Conservation (phyloP, 148 eudicot species). For the Dianthus caryophyllus region DNA sequence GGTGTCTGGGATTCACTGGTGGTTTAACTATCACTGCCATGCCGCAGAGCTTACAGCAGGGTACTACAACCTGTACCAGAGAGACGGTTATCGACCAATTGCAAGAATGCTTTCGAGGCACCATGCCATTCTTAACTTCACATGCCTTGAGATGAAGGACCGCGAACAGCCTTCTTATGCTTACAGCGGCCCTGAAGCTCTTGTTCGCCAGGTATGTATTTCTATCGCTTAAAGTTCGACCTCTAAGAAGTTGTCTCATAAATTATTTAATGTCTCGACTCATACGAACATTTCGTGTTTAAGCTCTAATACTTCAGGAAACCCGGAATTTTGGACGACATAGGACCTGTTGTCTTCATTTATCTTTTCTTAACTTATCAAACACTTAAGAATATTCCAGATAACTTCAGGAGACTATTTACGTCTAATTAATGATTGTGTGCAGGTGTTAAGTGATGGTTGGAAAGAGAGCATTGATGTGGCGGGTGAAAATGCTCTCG, state of each 20-base stretch:
- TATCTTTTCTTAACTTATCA: too few species aligned
- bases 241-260: not conserved
- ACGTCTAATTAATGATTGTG: not conserved
- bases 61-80: conserved; percentile 65
- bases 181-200: conserved; percentile 60
- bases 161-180: conserved; percentile 79
- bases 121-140: conserved; percentile 68
- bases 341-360: too few species aligned
- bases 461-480: conserved; percentile 51
- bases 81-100: conserved; percentile 80
- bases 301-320: not conserved
- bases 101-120: conserved; percentile 81
- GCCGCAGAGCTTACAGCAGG: conserved; percentile 95
- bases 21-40: conserved; percentile 65
- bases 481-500: conserved; percentile 82
- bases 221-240: not conserved
- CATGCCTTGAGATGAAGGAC: conserved; percentile 91
- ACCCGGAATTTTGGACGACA: too few species aligned
- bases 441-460: conserved; percentile 60
- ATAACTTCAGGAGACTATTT: not conserved
- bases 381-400: too few species aligned
- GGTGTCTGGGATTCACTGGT: conserved; percentile 93
- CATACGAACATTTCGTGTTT: too few species aligned
- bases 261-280: too few species aligned
- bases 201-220: conserved; percentile 70